Conservation (phyloP, 139 green algal genomes). For the Pseudopediastrum boryanum region DNA sequence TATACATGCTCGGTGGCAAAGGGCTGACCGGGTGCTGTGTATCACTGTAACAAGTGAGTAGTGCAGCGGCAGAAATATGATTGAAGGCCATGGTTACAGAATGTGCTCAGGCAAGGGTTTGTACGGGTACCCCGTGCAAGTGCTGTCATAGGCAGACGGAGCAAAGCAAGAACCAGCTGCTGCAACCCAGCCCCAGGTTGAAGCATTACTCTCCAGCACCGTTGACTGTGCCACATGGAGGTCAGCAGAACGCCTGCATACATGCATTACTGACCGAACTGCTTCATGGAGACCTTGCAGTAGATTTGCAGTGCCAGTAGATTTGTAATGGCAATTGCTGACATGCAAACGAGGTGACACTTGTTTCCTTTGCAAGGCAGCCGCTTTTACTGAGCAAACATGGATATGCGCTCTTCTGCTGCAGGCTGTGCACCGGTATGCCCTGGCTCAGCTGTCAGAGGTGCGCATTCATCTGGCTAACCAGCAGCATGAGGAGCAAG, state of each 20-base stretch:
- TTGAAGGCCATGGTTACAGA: too few species aligned
- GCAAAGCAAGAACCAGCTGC: too few species aligned
- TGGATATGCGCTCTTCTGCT: background rate
- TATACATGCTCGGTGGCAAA: too few species aligned
- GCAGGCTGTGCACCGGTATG: constrained; percentile 15
- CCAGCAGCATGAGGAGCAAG: constrained; percentile 8
- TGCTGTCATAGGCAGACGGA: too few species aligned
- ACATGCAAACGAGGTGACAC: too few species aligned
- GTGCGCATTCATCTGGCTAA: constrained; percentile 14
- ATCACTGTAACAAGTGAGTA: too few species aligned
- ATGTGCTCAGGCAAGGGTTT: too few species aligned
- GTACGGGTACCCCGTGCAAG: too few species aligned
- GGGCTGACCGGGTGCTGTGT: too few species aligned
- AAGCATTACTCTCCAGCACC: too few species aligned
- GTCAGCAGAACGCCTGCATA: background rate
- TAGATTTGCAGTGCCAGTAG: background rate
- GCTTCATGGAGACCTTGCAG: background rate
- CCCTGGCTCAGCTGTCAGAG: constrained; percentile 2
- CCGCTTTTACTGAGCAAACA: background rate
- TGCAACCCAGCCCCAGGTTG: too few species aligned
- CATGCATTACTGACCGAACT: background rate
- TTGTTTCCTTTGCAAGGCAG: background rate
- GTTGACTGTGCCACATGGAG: background rate
- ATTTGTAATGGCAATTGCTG: background rate
- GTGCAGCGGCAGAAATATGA: too few species aligned